Percentiles rank a stretch among this genome's conserved stretches.
These are phyloP conservation scores for Syzygium malaccense DNA, from an alignment of 441 rosid species.

Conservation along the genomic window DNA sequence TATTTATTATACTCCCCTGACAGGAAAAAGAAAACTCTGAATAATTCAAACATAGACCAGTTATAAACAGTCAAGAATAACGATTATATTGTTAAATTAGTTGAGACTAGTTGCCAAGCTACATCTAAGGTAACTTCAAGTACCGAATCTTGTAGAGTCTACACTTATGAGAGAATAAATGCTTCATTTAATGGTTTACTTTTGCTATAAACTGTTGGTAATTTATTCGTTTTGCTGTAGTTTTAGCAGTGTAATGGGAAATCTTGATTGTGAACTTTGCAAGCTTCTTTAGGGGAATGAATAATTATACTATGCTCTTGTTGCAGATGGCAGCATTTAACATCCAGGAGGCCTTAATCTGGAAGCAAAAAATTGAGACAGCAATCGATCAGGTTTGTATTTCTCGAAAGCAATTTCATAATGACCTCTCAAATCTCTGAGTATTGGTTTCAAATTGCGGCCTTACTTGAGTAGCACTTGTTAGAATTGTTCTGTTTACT, in stretches of 20 bases:
- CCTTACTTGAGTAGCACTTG: neutral
- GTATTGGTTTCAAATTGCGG: neutral
- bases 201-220: neutral
- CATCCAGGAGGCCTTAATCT: neutral
- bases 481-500: neutral
- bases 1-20: neutral
- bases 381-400: neutral
- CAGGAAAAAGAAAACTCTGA: neutral
- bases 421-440: neutral
- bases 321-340: slow-evolving; percentile 2
- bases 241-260: neutral
- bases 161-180: neutral
- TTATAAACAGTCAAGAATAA: neutral
- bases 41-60: neutral
- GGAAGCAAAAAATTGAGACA: neutral
- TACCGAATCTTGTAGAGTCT: neutral
- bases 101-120: neutral
- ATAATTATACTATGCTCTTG: neutral
- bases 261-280: neutral
- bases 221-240: neutral
- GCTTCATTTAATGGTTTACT: neutral
- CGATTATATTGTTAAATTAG: neutral
- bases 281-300: neutral
- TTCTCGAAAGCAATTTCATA: neutral
- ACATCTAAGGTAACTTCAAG: neutral